phyloP scores from a whole-genome alignment of 257 asterid genomes.

The Fraxinus cuspidata region DNA sequence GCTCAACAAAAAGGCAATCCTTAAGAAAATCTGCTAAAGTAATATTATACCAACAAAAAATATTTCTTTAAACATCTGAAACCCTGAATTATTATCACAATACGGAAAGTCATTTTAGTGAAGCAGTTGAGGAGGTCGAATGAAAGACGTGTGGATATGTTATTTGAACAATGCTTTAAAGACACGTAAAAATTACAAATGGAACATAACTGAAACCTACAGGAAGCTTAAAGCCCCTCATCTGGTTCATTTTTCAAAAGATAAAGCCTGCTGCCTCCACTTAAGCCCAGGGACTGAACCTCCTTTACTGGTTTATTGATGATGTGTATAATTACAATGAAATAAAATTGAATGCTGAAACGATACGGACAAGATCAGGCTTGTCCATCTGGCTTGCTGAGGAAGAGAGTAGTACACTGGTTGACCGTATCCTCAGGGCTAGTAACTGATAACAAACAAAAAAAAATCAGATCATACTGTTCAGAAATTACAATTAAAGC shows the following conservation, averaged over 20 bases:
- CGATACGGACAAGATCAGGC: constrained; percentile 9
- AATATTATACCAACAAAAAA: neutral
- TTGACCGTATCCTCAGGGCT: constrained; percentile 74
- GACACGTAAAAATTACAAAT: neutral
- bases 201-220: constrained; percentile 2
- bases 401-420: constrained; percentile 68
- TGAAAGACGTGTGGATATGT: neutral
- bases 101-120: neutral
- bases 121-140: neutral
- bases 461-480: neutral
- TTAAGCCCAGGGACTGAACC: neutral
- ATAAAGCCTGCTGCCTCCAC: neutral
- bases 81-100: neutral
- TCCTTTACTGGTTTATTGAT: neutral
- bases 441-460: constrained; percentile 49
- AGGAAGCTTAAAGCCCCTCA: constrained; percentile 1
- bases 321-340: neutral
- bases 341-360: neutral
- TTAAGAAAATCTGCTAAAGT: neutral
- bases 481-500: neutral
- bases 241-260: neutral
- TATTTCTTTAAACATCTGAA: neutral
- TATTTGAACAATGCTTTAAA: neutral
- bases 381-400: constrained; percentile 45
- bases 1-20: neutral